phyloP scores from a whole-genome alignment of 1,284 basidiomycete genomes.

The Pyrrhoderma lamaoense region DNA sequence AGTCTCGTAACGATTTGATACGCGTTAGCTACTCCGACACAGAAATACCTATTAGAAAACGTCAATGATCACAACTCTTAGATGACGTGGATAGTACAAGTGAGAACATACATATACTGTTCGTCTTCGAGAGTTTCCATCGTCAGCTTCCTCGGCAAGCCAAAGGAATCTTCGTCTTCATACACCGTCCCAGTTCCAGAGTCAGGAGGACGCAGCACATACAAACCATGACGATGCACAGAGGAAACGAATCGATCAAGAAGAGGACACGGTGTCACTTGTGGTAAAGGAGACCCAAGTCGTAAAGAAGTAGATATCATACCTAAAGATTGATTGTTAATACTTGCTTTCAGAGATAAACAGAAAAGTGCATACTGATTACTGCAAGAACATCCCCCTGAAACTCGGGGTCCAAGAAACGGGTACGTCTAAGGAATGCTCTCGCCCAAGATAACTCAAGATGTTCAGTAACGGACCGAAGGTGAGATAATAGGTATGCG shows the following conservation, averaged over 20 bases:
- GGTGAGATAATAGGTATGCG: conserved; percentile 52
- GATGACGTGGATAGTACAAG: background rate
- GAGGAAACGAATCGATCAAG: conserved; percentile 48
- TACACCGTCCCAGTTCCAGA: background rate
- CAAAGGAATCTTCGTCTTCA: conserved; percentile 16
- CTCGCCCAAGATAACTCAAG: conserved; percentile 67
- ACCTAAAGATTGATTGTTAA: conserved; percentile 29
- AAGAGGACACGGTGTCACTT: conserved; percentile 80
- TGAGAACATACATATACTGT: conserved; percentile 22
- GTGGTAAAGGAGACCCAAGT: conserved; percentile 73
- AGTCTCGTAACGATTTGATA: conserved; percentile 60
- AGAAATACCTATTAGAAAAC: conserved; percentile 49
- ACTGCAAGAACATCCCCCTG: conserved; percentile 79
- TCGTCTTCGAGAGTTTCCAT: conserved; percentile 22
- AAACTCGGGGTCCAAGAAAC: conserved; percentile 74
- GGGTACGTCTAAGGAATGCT: conserved; percentile 69
- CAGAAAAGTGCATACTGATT: conserved; percentile 44
- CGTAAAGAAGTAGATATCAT: conserved; percentile 67
- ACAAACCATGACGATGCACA: conserved; percentile 24
- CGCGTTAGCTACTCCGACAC: conserved; percentile 66
- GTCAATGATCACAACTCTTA: background rate
- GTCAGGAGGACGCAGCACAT: conserved; percentile 13
- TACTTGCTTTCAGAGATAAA: background rate
- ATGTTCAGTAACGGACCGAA: conserved; percentile 56
- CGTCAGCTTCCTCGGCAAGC: conserved; percentile 19